Base-by-base conservation (phyloP, 2,329 filamentous ascomycete genomes). In the Ceratocystis huliohia region DNA sequence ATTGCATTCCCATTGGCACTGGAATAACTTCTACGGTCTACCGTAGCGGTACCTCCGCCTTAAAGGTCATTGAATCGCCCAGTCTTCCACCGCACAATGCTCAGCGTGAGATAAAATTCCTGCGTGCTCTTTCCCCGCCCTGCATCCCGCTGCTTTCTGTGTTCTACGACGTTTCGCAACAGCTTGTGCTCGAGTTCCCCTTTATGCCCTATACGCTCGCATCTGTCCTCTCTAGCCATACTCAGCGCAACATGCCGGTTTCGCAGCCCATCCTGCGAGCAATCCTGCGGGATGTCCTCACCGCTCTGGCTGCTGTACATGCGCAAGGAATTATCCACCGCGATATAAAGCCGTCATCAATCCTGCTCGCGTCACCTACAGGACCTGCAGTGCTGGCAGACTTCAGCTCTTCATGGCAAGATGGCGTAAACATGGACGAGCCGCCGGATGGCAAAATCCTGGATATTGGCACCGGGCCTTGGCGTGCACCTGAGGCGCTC, bases 401-500 rank as follows among this genome's bases (percentile, higher is more conserved):
- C 74, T 97, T 99, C 76, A 93, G 94, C 63, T 95, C 94, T 48
- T 85, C 92, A 7, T 96, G 91, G 91, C 53, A 65, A 17, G 10
- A 20, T 5, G 53, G 41, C 48, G 25, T 50, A 15, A 65, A 65
- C 22, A 85, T 87, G 70, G 81, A 83, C 15, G 94, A 99, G 73
- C 81, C 86, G 0, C 79, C 84, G 7, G 74, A 84, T 65, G 72
- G 80, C 65, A 97, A 97, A 75, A 88, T 96, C 64, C 87, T 94
- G 6, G 95, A 99, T 74, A 89, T 99, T 30, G 94, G 94, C 45
- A 97, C 93, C 1, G 93, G 92, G 0, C 84, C 88, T 62, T 99
- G 99, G 76, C 85, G 95, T 22, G 84, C 93, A 0, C 94, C 94
- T 0, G 95, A 99, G 73, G 83, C 92, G 0, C 80, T 99, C 5